These are phyloP conservation scores for Chaetomiaceae sp. DNA, from an alignment of 2,329 filamentous ascomycete species.

Conservation along the genomic window DNA sequence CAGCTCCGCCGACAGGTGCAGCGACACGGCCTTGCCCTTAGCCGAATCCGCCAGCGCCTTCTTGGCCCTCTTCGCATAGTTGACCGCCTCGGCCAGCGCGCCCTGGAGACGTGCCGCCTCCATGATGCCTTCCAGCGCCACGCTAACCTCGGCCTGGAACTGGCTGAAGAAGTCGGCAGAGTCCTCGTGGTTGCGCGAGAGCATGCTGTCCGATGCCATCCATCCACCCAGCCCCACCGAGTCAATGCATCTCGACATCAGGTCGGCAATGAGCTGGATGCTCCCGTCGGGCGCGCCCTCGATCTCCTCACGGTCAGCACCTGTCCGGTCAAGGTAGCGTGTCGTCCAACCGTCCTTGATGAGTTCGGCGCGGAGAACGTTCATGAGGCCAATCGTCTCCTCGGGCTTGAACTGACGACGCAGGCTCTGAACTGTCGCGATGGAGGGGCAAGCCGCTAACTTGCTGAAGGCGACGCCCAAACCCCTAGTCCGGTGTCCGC, in stretches of 20 bases:
- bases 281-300: constrained; percentile 58
- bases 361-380: constrained; percentile 67
- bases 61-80: constrained; percentile 46
- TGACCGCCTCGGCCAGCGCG: constrained; percentile 60
- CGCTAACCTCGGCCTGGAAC: constrained; percentile 64
- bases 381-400: constrained; percentile 66
- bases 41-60: constrained; percentile 16
- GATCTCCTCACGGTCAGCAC: constrained; percentile 30
- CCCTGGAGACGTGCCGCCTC: constrained; percentile 62
- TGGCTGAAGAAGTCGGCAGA: constrained; percentile 60
- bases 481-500: constrained; percentile 59
- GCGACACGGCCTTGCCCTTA: constrained; percentile 22
- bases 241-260: constrained; percentile 70
- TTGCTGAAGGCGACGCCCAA: constrained; percentile 65
- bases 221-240: constrained; percentile 70
- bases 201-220: constrained; percentile 58
- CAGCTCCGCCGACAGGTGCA: constrained; percentile 40
- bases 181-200: constrained; percentile 45
- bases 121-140: constrained; percentile 66
- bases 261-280: constrained; percentile 64
- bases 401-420: constrained; percentile 59
- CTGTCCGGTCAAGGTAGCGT: constrained; percentile 58
- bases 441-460: constrained; percentile 59
- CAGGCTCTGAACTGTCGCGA: constrained; percentile 57
- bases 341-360: constrained; percentile 72